Base-by-base conservation (phyloP, 306 rosid genomes). In the Trifolium subterraneum region DNA sequence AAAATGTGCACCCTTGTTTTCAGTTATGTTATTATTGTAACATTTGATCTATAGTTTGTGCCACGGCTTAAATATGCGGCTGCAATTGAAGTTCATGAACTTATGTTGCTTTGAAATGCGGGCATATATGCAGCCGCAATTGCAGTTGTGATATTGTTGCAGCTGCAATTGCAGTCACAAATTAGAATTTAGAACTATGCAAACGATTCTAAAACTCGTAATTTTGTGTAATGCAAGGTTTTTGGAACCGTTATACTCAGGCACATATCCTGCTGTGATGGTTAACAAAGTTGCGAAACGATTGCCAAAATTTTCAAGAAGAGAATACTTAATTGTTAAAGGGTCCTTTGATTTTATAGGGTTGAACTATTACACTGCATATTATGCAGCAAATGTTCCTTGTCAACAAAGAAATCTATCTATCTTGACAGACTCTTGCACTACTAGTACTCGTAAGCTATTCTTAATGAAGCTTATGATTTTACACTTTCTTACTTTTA, bases 271-370 rank as follows among this genome's bases (percentile, higher is more conserved):
- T 22, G 70, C 70, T 10, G 83, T 70, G 70, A 86, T 88, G 86
- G 76, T 81, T 62, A 64, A 66, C 47, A 48, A 59, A 1, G 85
- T 78, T 10, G 88, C 87, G 60, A 45, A 52, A 0, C 86, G 89
- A 41, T 78, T 86, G 71, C 89, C 93, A 1, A 73, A 63, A 68
- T 89, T 88, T 76, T 70, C 87, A 1, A 39, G 23, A 71, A 76
- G 76, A 8, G 60, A 88, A 59, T 82, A 76, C 64, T 62, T 70
- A 25, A 68, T 79, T 73, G 70, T 88, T 11, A 84, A 82, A n/a
- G 82, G 86, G 23, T 86, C 95, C 11, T 82, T 78, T 20, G 92
- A 89, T 73, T 89, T 89, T 42, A 45, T 89, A 31, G 95, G 95
- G 63, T 11, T 88, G 56, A 88, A 88, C 76, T 88, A 88, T 72